Conservation (phyloP, 768 basidiomycete species). For the Naematelia aurantialba region DNA sequence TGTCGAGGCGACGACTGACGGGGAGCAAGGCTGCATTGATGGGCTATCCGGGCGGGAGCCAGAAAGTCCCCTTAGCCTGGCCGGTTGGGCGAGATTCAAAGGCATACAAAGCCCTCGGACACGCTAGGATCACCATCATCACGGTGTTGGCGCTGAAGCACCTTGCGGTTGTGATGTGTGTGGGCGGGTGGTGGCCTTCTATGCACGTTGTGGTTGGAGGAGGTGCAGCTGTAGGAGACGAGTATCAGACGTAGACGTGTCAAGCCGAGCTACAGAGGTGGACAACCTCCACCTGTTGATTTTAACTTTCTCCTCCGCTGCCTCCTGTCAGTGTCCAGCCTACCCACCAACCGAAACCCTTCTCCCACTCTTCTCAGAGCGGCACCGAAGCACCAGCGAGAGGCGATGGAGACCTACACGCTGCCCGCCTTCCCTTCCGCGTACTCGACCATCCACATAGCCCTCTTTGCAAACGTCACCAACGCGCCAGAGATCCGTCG, state of each 20-base stretch:
- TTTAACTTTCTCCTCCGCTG: background rate
- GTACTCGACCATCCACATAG: slow-evolving; percentile 56
- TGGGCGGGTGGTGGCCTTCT: too few relatives aligned
- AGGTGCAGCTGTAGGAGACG: background rate
- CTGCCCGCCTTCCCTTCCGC: slow-evolving; percentile 36
- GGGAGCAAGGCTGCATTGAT: too few relatives aligned
- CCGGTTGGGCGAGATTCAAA: background rate
- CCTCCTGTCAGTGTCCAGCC: too few relatives aligned
- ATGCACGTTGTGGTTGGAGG: background rate
- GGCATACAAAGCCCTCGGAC: background rate
- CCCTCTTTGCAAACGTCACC: slow-evolving; percentile 64
- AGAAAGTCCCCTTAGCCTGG: background rate
- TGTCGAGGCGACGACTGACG: too few relatives aligned
- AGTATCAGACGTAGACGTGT: too few relatives aligned
- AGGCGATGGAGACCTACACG: slow-evolving; percentile 50
- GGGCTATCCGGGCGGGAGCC: too few relatives aligned
- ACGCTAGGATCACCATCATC: background rate
- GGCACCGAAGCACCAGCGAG: too few relatives aligned
- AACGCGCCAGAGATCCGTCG: slow-evolving; percentile 63
- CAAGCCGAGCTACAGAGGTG: too few relatives aligned
- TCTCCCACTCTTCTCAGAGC: too few relatives aligned
- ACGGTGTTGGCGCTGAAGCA: background rate
- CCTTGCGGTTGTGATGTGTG: background rate
- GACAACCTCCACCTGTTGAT: background rate
- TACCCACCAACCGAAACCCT: too few relatives aligned